Evolutionary conservation across 768 basidiomycete genomes (phyloP).

Genomic region (Agaricus bisporus): DNA sequence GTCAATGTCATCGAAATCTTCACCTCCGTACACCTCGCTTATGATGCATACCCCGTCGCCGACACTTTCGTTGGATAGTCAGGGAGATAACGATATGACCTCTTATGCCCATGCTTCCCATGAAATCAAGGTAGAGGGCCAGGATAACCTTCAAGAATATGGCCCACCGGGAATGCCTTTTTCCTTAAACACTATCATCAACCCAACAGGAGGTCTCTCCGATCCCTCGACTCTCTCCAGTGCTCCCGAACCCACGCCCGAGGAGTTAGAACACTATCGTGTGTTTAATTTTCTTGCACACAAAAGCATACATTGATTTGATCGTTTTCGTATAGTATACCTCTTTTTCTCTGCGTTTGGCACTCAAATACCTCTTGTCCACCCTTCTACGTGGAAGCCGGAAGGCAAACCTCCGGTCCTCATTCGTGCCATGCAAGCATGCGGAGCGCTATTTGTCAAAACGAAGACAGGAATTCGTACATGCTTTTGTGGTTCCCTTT

Average conservation of each 20-base stretch:
- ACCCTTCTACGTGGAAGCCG: constrained; percentile 44
- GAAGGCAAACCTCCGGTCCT: constrained; percentile 45
- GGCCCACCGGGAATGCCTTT: neutral
- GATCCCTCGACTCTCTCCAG: constrained; percentile 26
- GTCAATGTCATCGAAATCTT: constrained; percentile 14
- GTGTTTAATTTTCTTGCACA: constrained; percentile 20
- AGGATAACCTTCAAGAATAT: constrained; percentile 16
- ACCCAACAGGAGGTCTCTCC: constrained; percentile 12
- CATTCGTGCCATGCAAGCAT: constrained; percentile 52
- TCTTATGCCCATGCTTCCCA: constrained; percentile 9
- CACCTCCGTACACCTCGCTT: constrained; percentile 25
- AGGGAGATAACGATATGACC: constrained; percentile 18
- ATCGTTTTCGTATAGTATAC: constrained; percentile 29
- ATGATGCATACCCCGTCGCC: constrained; percentile 14
- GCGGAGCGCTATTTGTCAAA: constrained; percentile 53
- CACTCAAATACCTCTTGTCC: constrained; percentile 51
- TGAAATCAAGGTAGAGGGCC: constrained; percentile 12
- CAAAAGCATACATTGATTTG: neutral
- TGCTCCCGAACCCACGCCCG: constrained; percentile 26
- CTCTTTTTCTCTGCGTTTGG: constrained; percentile 51
- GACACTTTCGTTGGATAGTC: constrained; percentile 14
- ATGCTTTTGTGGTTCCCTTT: constrained; percentile 17
- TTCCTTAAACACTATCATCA: neutral
- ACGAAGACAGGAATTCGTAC: constrained; percentile 52
- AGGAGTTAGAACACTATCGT: constrained; percentile 56